Evolutionary conservation across 129 eudicot genomes (phyloP).

Genomic region (Rutidosis leptorrhynchoides): DNA sequence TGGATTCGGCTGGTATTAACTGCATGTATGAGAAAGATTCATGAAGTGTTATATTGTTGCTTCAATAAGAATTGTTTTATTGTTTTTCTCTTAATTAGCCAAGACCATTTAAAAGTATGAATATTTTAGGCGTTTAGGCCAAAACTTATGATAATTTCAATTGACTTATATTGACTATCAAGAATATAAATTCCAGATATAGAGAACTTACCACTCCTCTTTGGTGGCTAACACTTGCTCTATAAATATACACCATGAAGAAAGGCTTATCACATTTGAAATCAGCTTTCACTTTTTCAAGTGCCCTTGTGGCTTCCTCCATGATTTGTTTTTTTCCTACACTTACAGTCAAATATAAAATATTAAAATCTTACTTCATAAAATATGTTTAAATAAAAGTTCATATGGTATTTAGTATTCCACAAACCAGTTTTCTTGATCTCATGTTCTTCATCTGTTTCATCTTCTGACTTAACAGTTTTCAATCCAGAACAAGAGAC

Average conservation of each 20-base stretch:
- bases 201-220: slow-evolving; percentile 22
- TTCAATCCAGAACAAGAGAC: background rate
- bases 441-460: slow-evolving; percentile 3
- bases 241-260: slow-evolving; percentile 14
- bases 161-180: background rate
- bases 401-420: background rate
- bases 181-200: background rate
- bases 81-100: background rate
- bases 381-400: background rate
- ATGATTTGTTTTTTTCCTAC: background rate
- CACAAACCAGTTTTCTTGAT: slow-evolving; percentile 19
- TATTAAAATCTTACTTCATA: background rate
- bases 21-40: background rate
- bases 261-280: slow-evolving; percentile 27
- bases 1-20: background rate
- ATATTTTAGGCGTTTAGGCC: background rate
- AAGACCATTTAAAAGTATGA: background rate
- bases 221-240: background rate
- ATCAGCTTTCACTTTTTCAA: slow-evolving; percentile 18
- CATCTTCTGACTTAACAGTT: slow-evolving; percentile 15
- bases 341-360: slow-evolving; percentile 13
- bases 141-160: background rate
- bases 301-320: slow-evolving; percentile 2
- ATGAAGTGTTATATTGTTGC: background rate
- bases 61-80: background rate